Evolutionary conservation across 257 asterid genomes (phyloP), one percentile per base, ranked within the genome.

Genomic region (Thymus quinquecostatus): DNA sequence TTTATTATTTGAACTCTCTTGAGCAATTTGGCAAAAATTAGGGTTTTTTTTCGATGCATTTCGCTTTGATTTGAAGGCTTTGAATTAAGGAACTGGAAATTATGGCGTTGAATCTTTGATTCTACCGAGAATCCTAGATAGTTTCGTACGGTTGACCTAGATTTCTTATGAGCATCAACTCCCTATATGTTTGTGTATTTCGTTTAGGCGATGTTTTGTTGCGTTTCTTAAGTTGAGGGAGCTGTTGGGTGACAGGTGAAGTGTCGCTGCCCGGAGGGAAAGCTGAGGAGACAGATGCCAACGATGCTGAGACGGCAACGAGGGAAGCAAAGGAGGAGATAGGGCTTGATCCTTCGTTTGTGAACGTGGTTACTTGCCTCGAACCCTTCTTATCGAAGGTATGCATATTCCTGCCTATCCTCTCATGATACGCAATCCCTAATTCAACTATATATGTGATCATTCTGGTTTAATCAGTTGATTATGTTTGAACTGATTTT

Each of bases 351-450:
- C 97, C 97, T 64, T 84, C 88, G 8, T 81, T 85, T 54, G 96
- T 94, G 44, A 88, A 88, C 78, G 82, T 91, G 14, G 90, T 91
- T 21, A 83, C 99, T 66, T 81, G 84, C 81, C 97, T 94, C 21
- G 97, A 94, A 71, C 99, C 97, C 0, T 94, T 91, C 95, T 80
- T 89, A 71, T 89, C 99, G 21, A 94, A 94, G 99, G 99, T 91
- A 78, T 59, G 34, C 0, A 21, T 21, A 21, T 21, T 21, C 38
- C 1, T 32, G 45, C 53, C 10, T 57, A n/a, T 76, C 58, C 41
- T 67, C 11, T n/a, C 74, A 32, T 38, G n/a, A 55, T 50, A 14
- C 58, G 38, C 34, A 47, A 14, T 60, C 10, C 30, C 55, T 13
- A 1, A 27, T 32, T 60, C 33, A n/a, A n/a, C n/a, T n/a, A 10